Percentiles rank a stretch among this genome's conserved stretches.
Conservation (phyloP, 2,329 filamentous ascomycete species). For the Phyllosticta citriasiana region DNA sequence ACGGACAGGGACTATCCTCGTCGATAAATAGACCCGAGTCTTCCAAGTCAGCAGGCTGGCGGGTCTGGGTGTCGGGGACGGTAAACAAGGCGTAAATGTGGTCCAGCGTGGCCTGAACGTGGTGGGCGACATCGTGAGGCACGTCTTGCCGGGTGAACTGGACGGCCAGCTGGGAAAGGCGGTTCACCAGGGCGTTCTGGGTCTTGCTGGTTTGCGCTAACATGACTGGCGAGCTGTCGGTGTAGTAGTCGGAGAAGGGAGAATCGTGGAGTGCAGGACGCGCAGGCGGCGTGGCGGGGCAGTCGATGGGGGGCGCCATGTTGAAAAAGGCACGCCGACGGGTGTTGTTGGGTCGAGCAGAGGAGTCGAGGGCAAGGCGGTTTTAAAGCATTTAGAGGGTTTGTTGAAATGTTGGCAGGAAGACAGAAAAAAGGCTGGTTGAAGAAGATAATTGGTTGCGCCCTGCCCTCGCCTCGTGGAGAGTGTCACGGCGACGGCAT, state of each 20-base stretch:
- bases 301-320: conserved; percentile 4
- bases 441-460: background rate
- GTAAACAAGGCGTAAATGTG: conserved; percentile 4
- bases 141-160: conserved; percentile 20
- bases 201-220: conserved; percentile 12
- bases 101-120: conserved; percentile 4
- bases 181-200: conserved; percentile 20
- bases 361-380: background rate
- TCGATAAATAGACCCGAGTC: conserved; percentile 9
- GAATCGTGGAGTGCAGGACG: conserved; percentile 19
- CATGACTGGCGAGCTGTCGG: conserved; percentile 20
- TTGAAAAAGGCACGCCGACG: background rate
- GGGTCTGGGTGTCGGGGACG: conserved; percentile 4
- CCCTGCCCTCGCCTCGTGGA: background rate
- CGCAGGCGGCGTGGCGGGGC: conserved; percentile 5
- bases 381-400: no score
- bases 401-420: background rate
- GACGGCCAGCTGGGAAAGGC: conserved; percentile 26
- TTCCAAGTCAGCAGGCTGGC: conserved; percentile 4
- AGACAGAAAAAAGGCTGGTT: background rate
- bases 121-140: conserved; percentile 2
- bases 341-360: background rate
- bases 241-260: conserved; percentile 33
- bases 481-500: background rate
- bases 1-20: background rate